A percentile compares a stretch with the other conserved stretches of the same genome.
Evolutionary conservation across 2,329 filamentous ascomycete genomes (phyloP).

Genomic region (Aspergillus arachidicola): DNA sequence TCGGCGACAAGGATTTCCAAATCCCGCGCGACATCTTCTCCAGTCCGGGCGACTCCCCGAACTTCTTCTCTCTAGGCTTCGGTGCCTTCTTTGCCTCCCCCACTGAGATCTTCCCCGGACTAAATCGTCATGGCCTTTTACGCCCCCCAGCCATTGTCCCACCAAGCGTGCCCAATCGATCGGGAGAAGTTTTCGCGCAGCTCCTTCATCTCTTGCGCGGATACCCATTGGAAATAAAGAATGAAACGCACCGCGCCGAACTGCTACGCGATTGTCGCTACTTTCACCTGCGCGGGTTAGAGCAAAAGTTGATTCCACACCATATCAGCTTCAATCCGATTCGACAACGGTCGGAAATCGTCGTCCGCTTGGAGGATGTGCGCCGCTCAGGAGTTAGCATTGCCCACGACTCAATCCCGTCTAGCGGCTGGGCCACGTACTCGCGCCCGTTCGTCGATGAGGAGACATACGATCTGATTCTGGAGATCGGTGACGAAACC

Average conservation of each 20-base stretch:
- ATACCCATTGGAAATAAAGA: constrained; percentile 76
- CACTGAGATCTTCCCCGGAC: constrained; percentile 79
- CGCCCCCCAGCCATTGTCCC: constrained; percentile 85
- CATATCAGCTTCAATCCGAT: constrained; percentile 73
- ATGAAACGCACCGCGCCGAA: constrained; percentile 74
- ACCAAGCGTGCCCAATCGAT: constrained; percentile 77
- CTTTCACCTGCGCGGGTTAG: constrained; percentile 87
- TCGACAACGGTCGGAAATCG: constrained; percentile 71
- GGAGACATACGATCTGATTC: constrained; percentile 69
- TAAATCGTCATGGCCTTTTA: constrained; percentile 75
- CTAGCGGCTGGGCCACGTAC: constrained; percentile 70
- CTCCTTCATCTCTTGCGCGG: constrained; percentile 80
- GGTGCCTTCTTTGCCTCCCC: constrained; percentile 82
- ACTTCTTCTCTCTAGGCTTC: constrained; percentile 93
- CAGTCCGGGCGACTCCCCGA: constrained; percentile 84
- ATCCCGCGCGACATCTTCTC: constrained; percentile 87
- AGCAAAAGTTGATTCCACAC: constrained; percentile 82
- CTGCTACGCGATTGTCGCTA: constrained; percentile 86
- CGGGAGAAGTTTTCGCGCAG: constrained; percentile 81
- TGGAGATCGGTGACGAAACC: constrained; percentile 74
- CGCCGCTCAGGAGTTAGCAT: constrained; percentile 81
- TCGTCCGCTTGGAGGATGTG: constrained; percentile 81
- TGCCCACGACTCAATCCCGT: constrained; percentile 33
- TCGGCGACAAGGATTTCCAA: constrained; percentile 84
- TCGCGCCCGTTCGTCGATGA: constrained; percentile 85